Base-by-base conservation (phyloP, 257 asterid species). In the Solanum corneliomulleri region DNA sequence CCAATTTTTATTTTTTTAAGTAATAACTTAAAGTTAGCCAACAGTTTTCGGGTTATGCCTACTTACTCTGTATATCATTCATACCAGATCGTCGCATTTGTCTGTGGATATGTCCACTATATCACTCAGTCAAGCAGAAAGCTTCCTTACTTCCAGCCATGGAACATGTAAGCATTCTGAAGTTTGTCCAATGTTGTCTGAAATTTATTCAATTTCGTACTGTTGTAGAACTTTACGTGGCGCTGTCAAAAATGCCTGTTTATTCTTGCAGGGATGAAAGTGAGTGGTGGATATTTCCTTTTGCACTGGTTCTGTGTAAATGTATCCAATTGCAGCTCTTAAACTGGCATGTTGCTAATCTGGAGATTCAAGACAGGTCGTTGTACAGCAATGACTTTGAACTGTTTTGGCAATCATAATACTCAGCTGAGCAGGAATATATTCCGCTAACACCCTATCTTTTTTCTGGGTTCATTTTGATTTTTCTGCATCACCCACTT, bases 281-380 rank as follows among this genome's bases (percentile, higher is more conserved):
- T 89, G 99, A 95, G 85, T 97, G 99, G 99, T 97, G 99, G 99
- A 96, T 97, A 37, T 97, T 97, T 68, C 99, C 99, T 35, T 89
- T 93, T 47, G 98, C 95, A 66, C 93, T 97, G 88, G 91, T 96
- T 41, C 60, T 94, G 89, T 97, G 98, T 92, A 97, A 97, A 92
- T 93, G 96, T 88, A 89, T 96, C 90, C 99, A 96, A 82, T 96
- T 97, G 12, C 92, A 91, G 98, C 95, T 97, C 87, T 90, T 97
- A 81, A 96, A 96, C 87, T 96, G 98, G 98, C 99, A 96, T 86
- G 95, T 94, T 5, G 99, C 99, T 13, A 95, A 95, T 92, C 88
- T 97, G 95, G 99, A 97, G 92, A 96, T 96, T 88, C 99, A 96
- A 87, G 99, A 97, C 87, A 96, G 98, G 58, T 93, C 98, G 33